A percentile compares a stretch with the other conserved stretches of the same genome.
Evolutionary conservation across 2,329 filamentous ascomycete species (phyloP).

Genomic region (Diaporthe australafricana): DNA sequence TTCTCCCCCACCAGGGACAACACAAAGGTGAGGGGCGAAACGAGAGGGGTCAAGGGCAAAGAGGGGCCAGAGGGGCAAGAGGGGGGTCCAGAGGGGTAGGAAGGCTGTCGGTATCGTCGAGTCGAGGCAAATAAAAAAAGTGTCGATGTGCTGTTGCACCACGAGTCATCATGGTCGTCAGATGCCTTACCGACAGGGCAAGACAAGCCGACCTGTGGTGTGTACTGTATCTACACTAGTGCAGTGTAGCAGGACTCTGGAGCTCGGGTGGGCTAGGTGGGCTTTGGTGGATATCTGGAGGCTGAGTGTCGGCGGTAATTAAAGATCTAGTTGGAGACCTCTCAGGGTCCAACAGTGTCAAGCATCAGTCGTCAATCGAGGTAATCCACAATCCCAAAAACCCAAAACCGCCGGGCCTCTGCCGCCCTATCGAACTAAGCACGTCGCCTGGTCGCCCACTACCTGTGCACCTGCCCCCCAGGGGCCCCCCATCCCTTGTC

Average conservation of each 20-base stretch:
- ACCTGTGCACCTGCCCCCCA: too few species aligned
- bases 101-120: slow-evolving; percentile 1
- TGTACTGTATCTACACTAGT: not conserved
- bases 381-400: not conserved
- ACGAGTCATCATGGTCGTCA: slow-evolving; percentile 24
- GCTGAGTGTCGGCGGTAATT: slow-evolving; percentile 23
- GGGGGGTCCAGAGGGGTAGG: not conserved
- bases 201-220: too few species aligned
- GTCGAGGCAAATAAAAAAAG: not conserved
- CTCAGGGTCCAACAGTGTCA: slow-evolving; percentile 4
- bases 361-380: slow-evolving; percentile 5
- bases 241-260: not conserved
- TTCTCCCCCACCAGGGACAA: slow-evolving; percentile 13
- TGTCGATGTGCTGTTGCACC: not conserved
- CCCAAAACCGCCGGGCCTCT: not conserved
- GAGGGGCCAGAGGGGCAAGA: slow-evolving; percentile 15
- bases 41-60: slow-evolving; percentile 9
- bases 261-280: not conserved
- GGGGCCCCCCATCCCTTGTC: too few species aligned
- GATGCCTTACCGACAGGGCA: not conserved
- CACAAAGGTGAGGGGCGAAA: not conserved
- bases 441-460: too few species aligned
- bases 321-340: slow-evolving; percentile 9
- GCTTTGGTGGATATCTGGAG: slow-evolving; percentile 15
- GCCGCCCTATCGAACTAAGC: slow-evolving; percentile 1